Evolutionary conservation across 352 stramenopile genomes (phyloP).

Genomic region (Hyaloperonospora arabidopsidis): DNA sequence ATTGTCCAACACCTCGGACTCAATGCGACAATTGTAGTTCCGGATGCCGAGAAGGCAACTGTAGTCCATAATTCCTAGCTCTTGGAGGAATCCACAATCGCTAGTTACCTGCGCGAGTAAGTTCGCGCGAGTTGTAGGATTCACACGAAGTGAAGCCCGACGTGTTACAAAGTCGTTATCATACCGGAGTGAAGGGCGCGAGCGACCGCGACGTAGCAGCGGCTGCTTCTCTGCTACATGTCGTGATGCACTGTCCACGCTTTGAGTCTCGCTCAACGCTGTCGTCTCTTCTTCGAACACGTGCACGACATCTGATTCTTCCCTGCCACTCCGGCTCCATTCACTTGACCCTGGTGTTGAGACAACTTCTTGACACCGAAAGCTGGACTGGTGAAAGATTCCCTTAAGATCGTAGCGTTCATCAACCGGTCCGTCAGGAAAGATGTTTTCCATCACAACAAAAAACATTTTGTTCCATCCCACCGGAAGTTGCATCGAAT

Average conservation of each 20-base stretch:
- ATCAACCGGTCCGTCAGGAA: constrained; percentile 61
- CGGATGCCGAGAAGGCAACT: constrained; percentile 76
- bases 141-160: constrained; percentile 58
- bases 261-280: constrained; percentile 25
- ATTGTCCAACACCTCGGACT: constrained; percentile 39
- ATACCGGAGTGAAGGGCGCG: constrained; percentile 55
- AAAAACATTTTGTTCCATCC: constrained; percentile 89
- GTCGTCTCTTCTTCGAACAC: constrained; percentile 22
- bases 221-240: constrained; percentile 47
- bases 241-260: constrained; percentile 26
- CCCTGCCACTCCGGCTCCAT: constrained; percentile 27
- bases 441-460: constrained; percentile 85
- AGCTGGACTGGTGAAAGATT: constrained; percentile 66
- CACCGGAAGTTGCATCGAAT: constrained; percentile 85
- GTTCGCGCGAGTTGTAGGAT: constrained; percentile 62
- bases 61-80: constrained; percentile 85
- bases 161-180: constrained; percentile 75
- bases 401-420: constrained; percentile 82
- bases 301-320: constrained; percentile 20
- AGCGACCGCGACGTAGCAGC: constrained; percentile 44
- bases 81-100: constrained; percentile 78
- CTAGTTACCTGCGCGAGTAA: constrained; percentile 73
- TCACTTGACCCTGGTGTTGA: constrained; percentile 36
- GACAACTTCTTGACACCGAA: constrained; percentile 33
- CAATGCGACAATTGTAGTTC: constrained; percentile 41